These are phyloP conservation scores for Podaxis sp. DNA, from an alignment of 768 basidiomycete genomes.

Conservation along the genomic window DNA sequence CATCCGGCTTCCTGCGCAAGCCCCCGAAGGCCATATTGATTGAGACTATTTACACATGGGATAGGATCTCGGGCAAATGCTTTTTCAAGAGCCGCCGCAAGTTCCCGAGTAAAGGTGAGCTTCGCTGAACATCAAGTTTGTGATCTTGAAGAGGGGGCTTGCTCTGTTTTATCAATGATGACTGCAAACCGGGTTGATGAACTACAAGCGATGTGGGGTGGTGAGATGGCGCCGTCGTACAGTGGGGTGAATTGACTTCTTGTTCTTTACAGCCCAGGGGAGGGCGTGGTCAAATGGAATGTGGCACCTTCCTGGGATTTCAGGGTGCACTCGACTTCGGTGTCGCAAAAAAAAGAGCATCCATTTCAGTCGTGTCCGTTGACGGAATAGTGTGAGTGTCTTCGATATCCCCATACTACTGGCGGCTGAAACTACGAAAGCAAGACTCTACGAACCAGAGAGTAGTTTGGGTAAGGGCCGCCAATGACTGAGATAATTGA, in stretches of 20 bases:
- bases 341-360: neutral
- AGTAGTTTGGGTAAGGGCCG: no score
- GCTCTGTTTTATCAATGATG: neutral
- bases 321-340: no score
- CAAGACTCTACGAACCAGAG: no score
- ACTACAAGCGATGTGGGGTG: neutral
- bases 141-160: neutral
- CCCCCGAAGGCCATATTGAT: neutral
- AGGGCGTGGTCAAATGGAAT: no score
- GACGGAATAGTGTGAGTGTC: slow-evolving; percentile 5
- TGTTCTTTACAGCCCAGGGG: neutral
- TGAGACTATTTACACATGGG: slow-evolving; percentile 8
- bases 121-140: neutral
- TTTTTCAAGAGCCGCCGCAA: neutral
- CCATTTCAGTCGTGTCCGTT: slow-evolving; percentile 10
- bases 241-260: neutral
- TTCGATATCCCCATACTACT: neutral
- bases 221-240: neutral
- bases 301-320: no score
- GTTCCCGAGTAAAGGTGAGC: slow-evolving; percentile 3
- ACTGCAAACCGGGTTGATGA: neutral
- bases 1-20: neutral
- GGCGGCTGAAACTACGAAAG: no score
- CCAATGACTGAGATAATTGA: no score
- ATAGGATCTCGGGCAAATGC: neutral